Percentiles rank a stretch among this genome's conserved stretches.
Conservation (phyloP, 257 asterid species). For the Striga asiatica region DNA sequence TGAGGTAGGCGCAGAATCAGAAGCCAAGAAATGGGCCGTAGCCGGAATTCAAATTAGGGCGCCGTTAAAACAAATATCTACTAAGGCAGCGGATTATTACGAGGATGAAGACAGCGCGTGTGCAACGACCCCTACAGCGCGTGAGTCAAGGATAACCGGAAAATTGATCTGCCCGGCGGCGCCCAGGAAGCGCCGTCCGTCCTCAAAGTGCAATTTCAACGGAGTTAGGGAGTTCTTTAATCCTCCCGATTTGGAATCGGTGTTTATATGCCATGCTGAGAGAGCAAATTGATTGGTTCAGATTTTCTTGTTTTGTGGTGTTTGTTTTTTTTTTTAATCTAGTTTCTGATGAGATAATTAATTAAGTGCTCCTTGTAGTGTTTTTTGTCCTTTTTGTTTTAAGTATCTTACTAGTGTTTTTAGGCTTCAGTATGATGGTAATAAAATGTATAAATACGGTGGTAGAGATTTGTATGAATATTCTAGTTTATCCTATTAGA, state of each 20-base stretch:
- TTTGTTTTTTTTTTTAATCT: conserved; percentile 7
- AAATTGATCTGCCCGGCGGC: conserved; percentile 57
- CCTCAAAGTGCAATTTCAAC: conserved; percentile 36
- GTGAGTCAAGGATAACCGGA: conserved; percentile 58
- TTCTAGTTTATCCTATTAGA: too few relatives aligned
- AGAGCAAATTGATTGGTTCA: conserved; percentile 26
- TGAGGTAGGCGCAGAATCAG: conserved; percentile 41
- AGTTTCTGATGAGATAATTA: background rate
- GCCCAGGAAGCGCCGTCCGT: conserved; percentile 82
- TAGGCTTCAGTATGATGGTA: background rate
- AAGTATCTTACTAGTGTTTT: too few relatives aligned
- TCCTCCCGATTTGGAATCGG: conserved; percentile 76
- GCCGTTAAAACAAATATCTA: conserved; percentile 47
- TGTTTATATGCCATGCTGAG: conserved; percentile 45
- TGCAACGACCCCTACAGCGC: conserved; percentile 75
- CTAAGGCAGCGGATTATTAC: conserved; percentile 20
- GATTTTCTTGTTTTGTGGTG: background rate
- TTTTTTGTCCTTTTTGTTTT: too few relatives aligned
- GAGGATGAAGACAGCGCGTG: conserved; percentile 25
- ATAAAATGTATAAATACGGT: conserved; percentile 20
- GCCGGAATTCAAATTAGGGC: conserved; percentile 51
- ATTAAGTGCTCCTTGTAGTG: background rate
- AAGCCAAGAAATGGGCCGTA: conserved; percentile 46
- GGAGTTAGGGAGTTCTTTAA: conserved; percentile 55
- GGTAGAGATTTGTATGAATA: conserved; percentile 8